These are phyloP conservation scores for Clathrus columnatus DNA, from an alignment of 768 basidiomycete species.

Conservation along the genomic window DNA sequence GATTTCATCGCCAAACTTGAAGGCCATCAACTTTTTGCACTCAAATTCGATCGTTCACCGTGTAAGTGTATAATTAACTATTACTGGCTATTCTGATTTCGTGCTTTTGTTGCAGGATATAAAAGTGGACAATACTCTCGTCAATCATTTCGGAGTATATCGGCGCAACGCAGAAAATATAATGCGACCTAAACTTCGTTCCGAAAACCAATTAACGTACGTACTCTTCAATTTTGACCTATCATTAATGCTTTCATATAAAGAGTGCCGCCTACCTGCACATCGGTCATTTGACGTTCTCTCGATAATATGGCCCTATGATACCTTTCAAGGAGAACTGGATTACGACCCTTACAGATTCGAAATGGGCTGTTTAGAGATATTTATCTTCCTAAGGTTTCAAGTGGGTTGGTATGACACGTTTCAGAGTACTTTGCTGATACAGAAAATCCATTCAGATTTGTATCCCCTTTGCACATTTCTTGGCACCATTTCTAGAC, in stretches of 20 bases:
- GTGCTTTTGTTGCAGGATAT: conserved; percentile 6
- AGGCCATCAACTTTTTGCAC: conserved; percentile 11
- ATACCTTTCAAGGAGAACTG: too few species aligned
- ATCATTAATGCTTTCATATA: too few species aligned
- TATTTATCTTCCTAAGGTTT: too few species aligned
- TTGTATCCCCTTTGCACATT: too few species aligned
- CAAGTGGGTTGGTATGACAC: too few species aligned
- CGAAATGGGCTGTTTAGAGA: too few species aligned
- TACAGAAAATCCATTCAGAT: too few species aligned
- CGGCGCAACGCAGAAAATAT: neutral
- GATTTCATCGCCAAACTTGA: neutral
- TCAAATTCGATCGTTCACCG: conserved; percentile 12
- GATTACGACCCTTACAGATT: too few species aligned
- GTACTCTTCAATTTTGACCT: neutral
- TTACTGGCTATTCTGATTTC: neutral
- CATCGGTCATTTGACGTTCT: too few species aligned
- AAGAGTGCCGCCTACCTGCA: too few species aligned
- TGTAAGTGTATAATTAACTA: neutral
- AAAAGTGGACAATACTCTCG: conserved; percentile 4
- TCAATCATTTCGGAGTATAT: conserved; percentile 9
- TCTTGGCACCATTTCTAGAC: neutral
- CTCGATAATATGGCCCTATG: too few species aligned
- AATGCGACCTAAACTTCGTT: neutral
- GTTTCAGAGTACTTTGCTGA: too few species aligned
- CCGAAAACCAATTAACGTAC: neutral